Base-by-base conservation (phyloP, 1,284 basidiomycete species). In the Psilocybe mexicana region DNA sequence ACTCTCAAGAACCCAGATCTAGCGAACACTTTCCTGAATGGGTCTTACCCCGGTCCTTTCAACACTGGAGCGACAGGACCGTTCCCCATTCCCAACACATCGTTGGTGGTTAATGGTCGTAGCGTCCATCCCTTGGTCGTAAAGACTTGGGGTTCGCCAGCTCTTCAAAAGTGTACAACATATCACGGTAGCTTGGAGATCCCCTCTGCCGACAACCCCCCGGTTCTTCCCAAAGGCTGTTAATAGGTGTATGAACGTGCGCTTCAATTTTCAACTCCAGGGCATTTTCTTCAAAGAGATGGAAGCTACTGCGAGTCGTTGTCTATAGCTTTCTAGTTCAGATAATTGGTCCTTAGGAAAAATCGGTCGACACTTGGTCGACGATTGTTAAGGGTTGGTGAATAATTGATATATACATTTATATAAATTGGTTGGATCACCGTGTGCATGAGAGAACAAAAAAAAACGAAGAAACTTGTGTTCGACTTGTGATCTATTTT, bases 1-100 rank as follows among this genome's bases (percentile, higher is more conserved):
- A 49, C 51, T 1, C 47, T 59, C 4, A 50, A 52, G 12, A 58
- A 51, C n/a, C 52, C 62, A 0, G 30, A 52, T 11, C 43, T 65
- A 10, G 43, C 38, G 36, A 35, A 52, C 5, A 51, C 63, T 3
- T 55, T 59, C 25, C 59, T 70, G 38, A 69, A 68, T 33, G 42
- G 28, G 1, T 68, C 66, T 6, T 70, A 70, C 47, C 63, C 69
- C 0, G 69, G 69, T 2, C 55, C 67, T 3, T 68, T 69, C 47
- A 67, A 68, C 51, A 60, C 45, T 1, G 48, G 11, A 10, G 46
- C 47, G 1, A 46, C 35, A 0, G 59, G 56, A 6, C 54, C 55
- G 12, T 55, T 64, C 44, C 61, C 67, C 0, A 54, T 69, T 38
- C 69, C 69, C 3, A 70, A 70, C 47, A 65, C 64, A 24, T 50